A percentile compares a stretch with the other conserved stretches of the same genome.
Evolutionary conservation across 768 basidiomycete genomes (phyloP).

Genomic region (Suillus sp.): DNA sequence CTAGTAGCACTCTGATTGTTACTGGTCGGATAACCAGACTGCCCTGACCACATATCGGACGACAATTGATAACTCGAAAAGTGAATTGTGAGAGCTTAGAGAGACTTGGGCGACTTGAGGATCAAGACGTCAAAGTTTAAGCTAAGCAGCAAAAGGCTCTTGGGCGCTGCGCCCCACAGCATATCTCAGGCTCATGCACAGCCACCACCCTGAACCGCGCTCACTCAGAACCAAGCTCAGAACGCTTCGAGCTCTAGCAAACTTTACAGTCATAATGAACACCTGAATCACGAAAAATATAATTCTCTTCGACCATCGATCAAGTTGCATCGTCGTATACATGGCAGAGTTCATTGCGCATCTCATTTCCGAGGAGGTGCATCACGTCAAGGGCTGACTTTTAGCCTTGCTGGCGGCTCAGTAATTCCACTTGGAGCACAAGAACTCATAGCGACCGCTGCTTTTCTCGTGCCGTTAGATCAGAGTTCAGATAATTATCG

Average conservation of each 20-base stretch:
- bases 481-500: not conserved
- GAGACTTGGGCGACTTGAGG: not conserved
- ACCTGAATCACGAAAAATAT: not conserved
- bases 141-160: not conserved
- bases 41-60: constrained; percentile 15
- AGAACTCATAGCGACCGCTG: not conserved
- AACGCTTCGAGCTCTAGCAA: too few species aligned
- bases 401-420: not conserved
- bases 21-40: constrained; percentile 12
- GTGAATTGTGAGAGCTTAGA: not conserved
- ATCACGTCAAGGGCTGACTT: not conserved
- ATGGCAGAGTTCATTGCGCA: not conserved
- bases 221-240: too few species aligned
- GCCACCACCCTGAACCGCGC: not conserved
- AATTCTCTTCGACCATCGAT: not conserved
- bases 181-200: not conserved
- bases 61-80: not conserved
- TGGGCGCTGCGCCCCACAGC: not conserved
- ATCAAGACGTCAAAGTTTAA: constrained; percentile 1
- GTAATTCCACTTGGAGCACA: not conserved
- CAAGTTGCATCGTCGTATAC: not conserved
- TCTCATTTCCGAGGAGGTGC: not conserved
- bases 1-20: not conserved
- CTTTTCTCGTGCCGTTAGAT: not conserved
- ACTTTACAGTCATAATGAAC: not conserved